These are phyloP conservation scores for Trametes sp. DNA, from an alignment of 1,284 basidiomycete genomes.

Conservation along the genomic window DNA sequence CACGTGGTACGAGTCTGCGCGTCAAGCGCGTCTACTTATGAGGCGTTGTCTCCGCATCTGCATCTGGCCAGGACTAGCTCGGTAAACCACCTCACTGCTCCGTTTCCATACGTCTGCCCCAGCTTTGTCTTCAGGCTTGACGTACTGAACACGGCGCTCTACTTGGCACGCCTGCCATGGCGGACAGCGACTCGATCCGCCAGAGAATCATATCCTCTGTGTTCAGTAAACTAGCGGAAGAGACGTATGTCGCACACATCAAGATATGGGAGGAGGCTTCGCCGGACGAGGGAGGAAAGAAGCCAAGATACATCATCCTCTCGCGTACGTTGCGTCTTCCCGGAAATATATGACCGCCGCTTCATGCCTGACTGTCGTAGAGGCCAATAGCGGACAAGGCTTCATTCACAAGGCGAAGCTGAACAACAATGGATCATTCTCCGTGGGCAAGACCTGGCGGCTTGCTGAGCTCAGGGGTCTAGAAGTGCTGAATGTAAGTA, in stretches of 20 bases:
- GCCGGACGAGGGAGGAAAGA: slow-evolving; percentile 68
- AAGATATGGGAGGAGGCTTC: slow-evolving; percentile 89
- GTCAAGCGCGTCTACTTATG: too few relatives aligned
- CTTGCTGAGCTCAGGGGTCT: slow-evolving; percentile 83
- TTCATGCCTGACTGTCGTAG: slow-evolving; percentile 47
- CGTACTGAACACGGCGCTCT: background rate
- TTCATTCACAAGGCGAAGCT: slow-evolving; percentile 96
- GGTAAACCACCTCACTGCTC: too few relatives aligned
- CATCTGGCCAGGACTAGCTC: too few relatives aligned
- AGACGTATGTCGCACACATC: slow-evolving; percentile 84
- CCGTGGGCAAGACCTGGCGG: slow-evolving; percentile 97
- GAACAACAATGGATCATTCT: slow-evolving; percentile 95
- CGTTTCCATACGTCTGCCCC: too few relatives aligned
- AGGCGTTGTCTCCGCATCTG: too few relatives aligned
- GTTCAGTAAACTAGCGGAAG: slow-evolving; percentile 78
- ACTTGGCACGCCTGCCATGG: slow-evolving; percentile 47
- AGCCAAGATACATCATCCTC: slow-evolving; percentile 87
- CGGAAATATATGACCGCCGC: background rate
- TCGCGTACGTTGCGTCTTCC: slow-evolving; percentile 69
- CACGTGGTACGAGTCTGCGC: too few relatives aligned
- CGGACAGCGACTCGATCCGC: slow-evolving; percentile 59
- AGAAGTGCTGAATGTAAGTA: slow-evolving; percentile 68
- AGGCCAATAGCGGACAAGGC: slow-evolving; percentile 68
- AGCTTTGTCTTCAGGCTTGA: too few relatives aligned
- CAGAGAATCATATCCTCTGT: slow-evolving; percentile 85